Conservation (phyloP, 495 filamentous ascomycete genomes). For the Opeltia flavorubescens region DNA sequence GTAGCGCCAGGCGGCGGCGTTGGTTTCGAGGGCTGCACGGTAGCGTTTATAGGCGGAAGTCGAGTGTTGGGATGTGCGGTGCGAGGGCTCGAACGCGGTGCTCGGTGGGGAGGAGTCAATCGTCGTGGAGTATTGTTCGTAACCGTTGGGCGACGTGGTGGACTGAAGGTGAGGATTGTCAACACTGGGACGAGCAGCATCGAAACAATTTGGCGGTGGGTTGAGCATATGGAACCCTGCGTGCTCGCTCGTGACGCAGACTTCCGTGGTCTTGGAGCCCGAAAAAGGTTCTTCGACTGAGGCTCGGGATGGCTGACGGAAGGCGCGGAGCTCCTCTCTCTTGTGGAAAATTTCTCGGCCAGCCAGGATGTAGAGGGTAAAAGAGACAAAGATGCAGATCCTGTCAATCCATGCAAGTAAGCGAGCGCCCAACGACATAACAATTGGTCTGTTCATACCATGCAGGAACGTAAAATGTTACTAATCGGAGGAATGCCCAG, state of each 20-base stretch:
- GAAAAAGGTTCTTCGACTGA: conserved; percentile 8
- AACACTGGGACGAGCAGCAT: background rate
- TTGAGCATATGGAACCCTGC: background rate
- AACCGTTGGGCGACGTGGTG: background rate
- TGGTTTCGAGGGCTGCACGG: conserved; percentile 14
- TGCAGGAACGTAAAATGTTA: conserved; percentile 68
- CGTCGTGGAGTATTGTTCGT: conserved; percentile 10
- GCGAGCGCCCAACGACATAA: background rate
- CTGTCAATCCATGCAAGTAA: conserved; percentile 8
- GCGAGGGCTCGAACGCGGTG: background rate
- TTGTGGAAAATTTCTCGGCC: conserved; percentile 55
- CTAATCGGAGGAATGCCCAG: conserved; percentile 62
- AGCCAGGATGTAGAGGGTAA: conserved; percentile 59
- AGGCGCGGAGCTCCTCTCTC: conserved; percentile 28
- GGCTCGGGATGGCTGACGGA: conserved; percentile 7
- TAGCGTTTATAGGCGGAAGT: background rate
- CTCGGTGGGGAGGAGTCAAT: conserved; percentile 1
- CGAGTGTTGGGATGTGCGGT: background rate
- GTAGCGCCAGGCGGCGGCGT: conserved; percentile 51
- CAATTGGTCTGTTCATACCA: conserved; percentile 36
- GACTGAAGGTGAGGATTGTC: background rate
- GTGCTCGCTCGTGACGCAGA: conserved; percentile 9
- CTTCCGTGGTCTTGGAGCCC: conserved; percentile 10
- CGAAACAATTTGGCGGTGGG: background rate
- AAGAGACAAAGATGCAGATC: conserved; percentile 51